Base-by-base conservation (phyloP, 192 early-diverging fungal genomes). In the Rhizoclosmatium sp. region DNA sequence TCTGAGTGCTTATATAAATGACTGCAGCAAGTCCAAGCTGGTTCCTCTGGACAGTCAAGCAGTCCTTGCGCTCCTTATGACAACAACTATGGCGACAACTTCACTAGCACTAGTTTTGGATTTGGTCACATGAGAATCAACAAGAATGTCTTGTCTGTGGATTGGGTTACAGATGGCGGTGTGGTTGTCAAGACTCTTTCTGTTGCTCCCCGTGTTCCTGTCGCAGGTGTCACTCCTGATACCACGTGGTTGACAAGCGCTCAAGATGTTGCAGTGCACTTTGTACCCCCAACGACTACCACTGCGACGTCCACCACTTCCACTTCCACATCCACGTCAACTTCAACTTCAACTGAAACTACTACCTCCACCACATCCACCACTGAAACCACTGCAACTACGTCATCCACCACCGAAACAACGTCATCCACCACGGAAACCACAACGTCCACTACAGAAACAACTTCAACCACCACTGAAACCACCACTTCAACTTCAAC, bases 11-110 rank as follows among this genome's bases (percentile, higher is more conserved):
- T 59, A 19, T 59, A 59, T 21, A 21, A 21, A 19, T 59, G 21
- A 14, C 31, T 31, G 56, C 56, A 21, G 51, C 67, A 78, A 14
- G 47, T 78, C 49, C 58, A 61, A 40, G 19, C 54, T 47, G 77
- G 77, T 3, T 54, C 77, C 42, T 51, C 51, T 71, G 77, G 77
- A 19, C 71, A 78, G 40, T n/a, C 23, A 12, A 47, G 39, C 23
- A 40, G 54, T 9, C 9, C 21, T 12, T 71, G 77, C 56, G 41
- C 54, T 46, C 77, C 76, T 2, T 12, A 41, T 21, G 23, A 49
- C 48, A 47, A 46, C 12, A 44, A 46, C 9, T 14, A 46, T 4
- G 39, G 16, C n/a, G 47, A 31, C 16, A 47, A 48, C 5, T 31
- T 48, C 64, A 42, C 39, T 12, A 12, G 10, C 10, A 78, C 69